A percentile compares a stretch with the other conserved stretches of the same genome.
These are phyloP conservation scores for Pelargonium cotyledonis DNA, from an alignment of 441 rosid species.

Conservation along the genomic window DNA sequence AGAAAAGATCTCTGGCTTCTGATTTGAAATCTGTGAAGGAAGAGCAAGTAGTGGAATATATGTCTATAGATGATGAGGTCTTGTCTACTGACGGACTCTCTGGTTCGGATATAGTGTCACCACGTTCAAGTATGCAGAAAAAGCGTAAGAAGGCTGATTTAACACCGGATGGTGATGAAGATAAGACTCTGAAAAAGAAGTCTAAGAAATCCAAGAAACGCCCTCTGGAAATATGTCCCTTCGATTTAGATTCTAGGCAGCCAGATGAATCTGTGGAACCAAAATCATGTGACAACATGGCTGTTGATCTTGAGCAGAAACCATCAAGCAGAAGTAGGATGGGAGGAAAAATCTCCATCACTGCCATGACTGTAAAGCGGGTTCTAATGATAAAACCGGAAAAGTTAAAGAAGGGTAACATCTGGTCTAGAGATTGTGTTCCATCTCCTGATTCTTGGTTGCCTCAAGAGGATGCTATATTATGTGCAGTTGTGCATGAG, in stretches of 20 bases:
- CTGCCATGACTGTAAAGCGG: slow-evolving; percentile 81
- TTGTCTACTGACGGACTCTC: slow-evolving; percentile 41
- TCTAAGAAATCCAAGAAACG: slow-evolving; percentile 63
- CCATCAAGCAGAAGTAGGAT: slow-evolving; percentile 58
- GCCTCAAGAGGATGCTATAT: slow-evolving; percentile 95
- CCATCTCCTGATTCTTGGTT: slow-evolving; percentile 91
- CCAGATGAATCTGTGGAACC: slow-evolving; percentile 38
- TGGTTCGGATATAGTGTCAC: slow-evolving; percentile 46
- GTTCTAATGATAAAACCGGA: slow-evolving; percentile 77
- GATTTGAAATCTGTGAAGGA: slow-evolving; percentile 53
- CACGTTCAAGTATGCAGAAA: slow-evolving; percentile 37
- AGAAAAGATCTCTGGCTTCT: slow-evolving; percentile 77
- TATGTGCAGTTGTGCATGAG: slow-evolving; percentile 98
- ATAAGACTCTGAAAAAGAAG: slow-evolving; percentile 60
- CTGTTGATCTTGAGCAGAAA: slow-evolving; percentile 62
- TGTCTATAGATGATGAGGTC: slow-evolving; percentile 53
- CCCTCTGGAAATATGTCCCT: slow-evolving; percentile 28
- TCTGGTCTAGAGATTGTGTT: slow-evolving; percentile 94
- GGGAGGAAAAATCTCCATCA: slow-evolving; percentile 75
- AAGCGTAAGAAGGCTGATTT: slow-evolving; percentile 66
- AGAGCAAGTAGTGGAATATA: slow-evolving; percentile 44
- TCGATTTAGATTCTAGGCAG: slow-evolving; percentile 38
- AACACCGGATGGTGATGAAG: slow-evolving; percentile 39
- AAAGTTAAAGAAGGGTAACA: slow-evolving; percentile 81
- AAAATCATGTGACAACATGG: slow-evolving; percentile 32